These are phyloP conservation scores for Ceratorhiza oryzae-sativae DNA, from an alignment of 1,284 basidiomycete genomes.

Conservation along the genomic window DNA sequence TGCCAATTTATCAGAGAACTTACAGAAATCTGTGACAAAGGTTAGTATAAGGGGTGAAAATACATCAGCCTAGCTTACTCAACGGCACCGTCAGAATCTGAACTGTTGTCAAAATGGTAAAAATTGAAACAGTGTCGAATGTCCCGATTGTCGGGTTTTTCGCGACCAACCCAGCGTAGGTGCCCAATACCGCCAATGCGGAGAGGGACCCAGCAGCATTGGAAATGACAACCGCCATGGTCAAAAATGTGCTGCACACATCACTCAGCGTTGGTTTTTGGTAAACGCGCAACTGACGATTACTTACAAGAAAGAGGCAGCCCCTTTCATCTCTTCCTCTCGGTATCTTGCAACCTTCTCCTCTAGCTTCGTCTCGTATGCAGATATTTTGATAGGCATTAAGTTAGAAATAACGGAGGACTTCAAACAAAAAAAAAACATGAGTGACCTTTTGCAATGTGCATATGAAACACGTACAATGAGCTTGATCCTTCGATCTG, in stretches of 20 bases:
- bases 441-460: not conserved
- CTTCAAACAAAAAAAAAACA: constrained; percentile 36
- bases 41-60: not conserved
- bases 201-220: constrained; percentile 25
- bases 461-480: constrained; percentile 41
- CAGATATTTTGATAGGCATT: constrained; percentile 42
- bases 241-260: constrained; percentile 19
- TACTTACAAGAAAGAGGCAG: constrained; percentile 39
- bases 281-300: no score
- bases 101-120: constrained; percentile 40
- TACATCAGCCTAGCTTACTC: not conserved
- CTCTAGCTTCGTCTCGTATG: constrained; percentile 38
- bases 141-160: not conserved
- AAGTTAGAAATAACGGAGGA: constrained; percentile 38
- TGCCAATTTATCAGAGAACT: not conserved
- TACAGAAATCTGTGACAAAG: constrained; percentile 6
- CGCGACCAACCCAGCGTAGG: constrained; percentile 35
- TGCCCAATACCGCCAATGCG: constrained; percentile 36
- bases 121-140: constrained; percentile 32
- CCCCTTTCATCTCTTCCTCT: constrained; percentile 33
- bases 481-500: constrained; percentile 47
- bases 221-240: constrained; percentile 32
- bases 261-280: no score
- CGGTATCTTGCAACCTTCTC: constrained; percentile 28
- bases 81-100: constrained; percentile 23